phyloP scores from a whole-genome alignment of 1,284 basidiomycete genomes.

The Exobasidium cylindrosporum region DNA sequence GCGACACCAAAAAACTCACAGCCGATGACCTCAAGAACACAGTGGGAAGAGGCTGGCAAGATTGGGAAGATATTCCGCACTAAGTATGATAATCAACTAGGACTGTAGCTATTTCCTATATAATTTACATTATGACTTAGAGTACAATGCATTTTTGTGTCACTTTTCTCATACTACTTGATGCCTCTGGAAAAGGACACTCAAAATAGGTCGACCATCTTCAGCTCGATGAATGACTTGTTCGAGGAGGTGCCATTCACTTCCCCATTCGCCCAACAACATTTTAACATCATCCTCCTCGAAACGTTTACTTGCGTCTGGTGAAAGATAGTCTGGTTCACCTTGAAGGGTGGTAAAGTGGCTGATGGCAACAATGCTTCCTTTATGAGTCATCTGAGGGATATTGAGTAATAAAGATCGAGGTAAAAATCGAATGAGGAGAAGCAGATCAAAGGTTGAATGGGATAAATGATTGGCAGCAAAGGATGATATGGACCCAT shows the following conservation, averaged over 20 bases:
- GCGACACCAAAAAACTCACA: conserved; percentile 27
- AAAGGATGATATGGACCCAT: background rate
- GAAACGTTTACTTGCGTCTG: background rate
- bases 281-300: background rate
- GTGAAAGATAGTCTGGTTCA: background rate
- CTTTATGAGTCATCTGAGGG: background rate
- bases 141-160: too few species aligned
- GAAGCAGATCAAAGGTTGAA: conserved; percentile 5
- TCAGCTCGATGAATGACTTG: background rate
- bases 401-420: background rate
- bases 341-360: conserved; percentile 2
- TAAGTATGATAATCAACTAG: conserved; percentile 10
- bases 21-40: conserved; percentile 55
- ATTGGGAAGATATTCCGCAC: conserved; percentile 65
- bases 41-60: conserved; percentile 80
- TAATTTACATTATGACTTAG: too few species aligned
- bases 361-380: conserved; percentile 2
- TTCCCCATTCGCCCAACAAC: background rate
- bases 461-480: background rate
- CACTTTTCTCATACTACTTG: too few species aligned
- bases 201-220: background rate
- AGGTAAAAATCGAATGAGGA: conserved; percentile 8
- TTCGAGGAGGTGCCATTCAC: background rate
- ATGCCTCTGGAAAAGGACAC: background rate
- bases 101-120: too few species aligned